A percentile compares a stretch with the other conserved stretches of the same genome.
Evolutionary conservation across 768 basidiomycete genomes (phyloP).

Genomic region (Lactifluus volemus): DNA sequence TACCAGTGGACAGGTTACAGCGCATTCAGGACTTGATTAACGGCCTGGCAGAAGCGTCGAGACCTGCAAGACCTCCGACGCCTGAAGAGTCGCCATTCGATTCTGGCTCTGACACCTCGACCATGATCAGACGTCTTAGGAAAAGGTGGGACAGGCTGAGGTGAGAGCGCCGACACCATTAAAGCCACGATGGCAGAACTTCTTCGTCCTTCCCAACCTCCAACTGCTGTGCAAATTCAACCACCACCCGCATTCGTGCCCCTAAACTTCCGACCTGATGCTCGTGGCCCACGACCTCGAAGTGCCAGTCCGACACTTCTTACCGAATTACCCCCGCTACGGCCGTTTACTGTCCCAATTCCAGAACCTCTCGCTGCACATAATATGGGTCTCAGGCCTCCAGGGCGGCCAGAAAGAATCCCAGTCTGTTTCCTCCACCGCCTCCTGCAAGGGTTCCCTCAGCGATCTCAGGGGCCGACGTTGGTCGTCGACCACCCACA

Average conservation of each 20-base stretch:
- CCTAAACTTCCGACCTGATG: conserved; percentile 45
- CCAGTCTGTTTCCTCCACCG: neutral
- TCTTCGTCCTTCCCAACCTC: conserved; percentile 40
- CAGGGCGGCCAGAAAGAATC: neutral
- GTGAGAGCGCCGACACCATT: conserved; percentile 33
- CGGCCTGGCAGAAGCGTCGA: conserved; percentile 6
- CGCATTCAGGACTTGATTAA: conserved; percentile 18
- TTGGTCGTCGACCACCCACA: neutral
- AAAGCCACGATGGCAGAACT: conserved; percentile 46
- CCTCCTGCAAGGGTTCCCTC: neutral
- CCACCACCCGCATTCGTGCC: conserved; percentile 46
- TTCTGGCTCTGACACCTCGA: conserved; percentile 24
- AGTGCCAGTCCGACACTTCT: conserved; percentile 34
- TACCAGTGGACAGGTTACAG: conserved; percentile 11
- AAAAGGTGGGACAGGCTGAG: conserved; percentile 23
- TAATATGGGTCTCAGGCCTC: conserved; percentile 7
- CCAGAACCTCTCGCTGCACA: conserved; percentile 7
- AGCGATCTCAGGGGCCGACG: neutral
- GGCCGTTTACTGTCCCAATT: conserved; percentile 16
- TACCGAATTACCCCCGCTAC: conserved; percentile 25
- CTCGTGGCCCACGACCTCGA: conserved; percentile 30
- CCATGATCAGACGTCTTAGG: conserved; percentile 24
- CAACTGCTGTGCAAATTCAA: conserved; percentile 34
- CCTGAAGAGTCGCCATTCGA: conserved; percentile 27
- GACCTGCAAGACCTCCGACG: too few relatives aligned